A percentile compares a stretch with the other conserved stretches of the same genome.
Conservation (phyloP, 2,329 filamentous ascomycete genomes). For the Paraphoma chrysanthemicola region DNA sequence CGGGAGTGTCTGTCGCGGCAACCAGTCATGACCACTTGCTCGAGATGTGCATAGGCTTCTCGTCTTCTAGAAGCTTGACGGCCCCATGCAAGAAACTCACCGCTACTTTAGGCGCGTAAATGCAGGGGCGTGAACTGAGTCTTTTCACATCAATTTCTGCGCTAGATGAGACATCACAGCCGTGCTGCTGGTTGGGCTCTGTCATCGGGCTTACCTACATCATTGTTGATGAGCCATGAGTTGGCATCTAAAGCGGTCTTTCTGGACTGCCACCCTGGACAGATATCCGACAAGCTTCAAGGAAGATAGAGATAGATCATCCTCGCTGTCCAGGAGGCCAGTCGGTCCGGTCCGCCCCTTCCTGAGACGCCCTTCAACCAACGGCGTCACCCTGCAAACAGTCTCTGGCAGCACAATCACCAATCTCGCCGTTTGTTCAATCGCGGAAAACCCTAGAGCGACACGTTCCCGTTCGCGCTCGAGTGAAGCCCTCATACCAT, state of each 20-base stretch:
- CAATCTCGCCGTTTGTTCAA: conserved; percentile 3
- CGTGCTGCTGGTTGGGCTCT: background rate
- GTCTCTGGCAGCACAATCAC: background rate
- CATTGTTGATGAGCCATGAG: conserved; percentile 2
- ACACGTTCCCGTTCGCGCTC: conserved; percentile 6
- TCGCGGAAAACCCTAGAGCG: conserved; percentile 1
- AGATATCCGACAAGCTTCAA: conserved; percentile 5
- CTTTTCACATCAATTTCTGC: background rate
- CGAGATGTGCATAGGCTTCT: background rate
- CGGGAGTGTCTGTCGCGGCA: background rate
- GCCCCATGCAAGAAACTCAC: background rate
- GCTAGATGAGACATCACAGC: background rate
- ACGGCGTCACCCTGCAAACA: conserved; percentile 3
- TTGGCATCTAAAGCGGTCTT: conserved; percentile 6
- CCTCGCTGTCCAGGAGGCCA: conserved; percentile 4
- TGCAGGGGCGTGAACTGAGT: background rate
- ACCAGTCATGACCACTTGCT: background rate
- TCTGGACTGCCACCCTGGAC: conserved; percentile 3
- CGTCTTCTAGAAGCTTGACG: background rate
- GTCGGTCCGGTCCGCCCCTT: conserved; percentile 2
- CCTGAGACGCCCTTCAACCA: conserved; percentile 3
- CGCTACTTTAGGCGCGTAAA: conserved; percentile 4
- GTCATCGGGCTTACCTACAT: background rate
- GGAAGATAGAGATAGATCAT: conserved; percentile 5
- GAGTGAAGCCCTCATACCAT: conserved; percentile 5